These are phyloP conservation scores for Gossypium lobatum DNA, from an alignment of 441 rosid genomes.

Conservation along the genomic window DNA sequence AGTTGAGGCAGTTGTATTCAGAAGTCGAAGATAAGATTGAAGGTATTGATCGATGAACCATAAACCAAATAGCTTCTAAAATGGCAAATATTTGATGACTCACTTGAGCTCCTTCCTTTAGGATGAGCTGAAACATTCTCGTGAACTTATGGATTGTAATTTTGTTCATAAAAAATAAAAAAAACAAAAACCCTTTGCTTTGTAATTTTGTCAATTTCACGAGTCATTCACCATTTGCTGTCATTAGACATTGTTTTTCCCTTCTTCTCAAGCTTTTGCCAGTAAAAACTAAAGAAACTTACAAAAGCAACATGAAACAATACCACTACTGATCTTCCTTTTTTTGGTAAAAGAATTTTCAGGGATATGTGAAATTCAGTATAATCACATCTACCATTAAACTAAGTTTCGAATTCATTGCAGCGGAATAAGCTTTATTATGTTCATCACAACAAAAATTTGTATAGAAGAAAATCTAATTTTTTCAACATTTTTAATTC, in stretches of 20 bases:
- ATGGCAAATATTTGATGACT: constrained; percentile 14
- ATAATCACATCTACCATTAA: too few relatives aligned
- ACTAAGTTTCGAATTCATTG: too few relatives aligned
- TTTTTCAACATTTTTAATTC: too few relatives aligned
- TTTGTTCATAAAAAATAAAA: not conserved
- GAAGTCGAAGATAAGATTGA: constrained; percentile 98
- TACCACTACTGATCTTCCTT: not conserved
- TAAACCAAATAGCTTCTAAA: not conserved
- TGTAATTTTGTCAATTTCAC: not conserved
- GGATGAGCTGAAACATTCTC: constrained; percentile 5
- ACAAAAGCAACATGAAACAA: not conserved
- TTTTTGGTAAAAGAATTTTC: too few relatives aligned
- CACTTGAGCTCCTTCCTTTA: not conserved
- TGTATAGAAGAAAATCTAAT: too few relatives aligned
- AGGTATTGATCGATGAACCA: constrained; percentile 69
- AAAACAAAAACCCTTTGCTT: not conserved
- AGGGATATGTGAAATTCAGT: too few relatives aligned
- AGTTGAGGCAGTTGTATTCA: constrained; percentile 78
- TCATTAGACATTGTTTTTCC: not conserved
- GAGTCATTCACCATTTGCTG: not conserved
- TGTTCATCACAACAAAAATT: too few relatives aligned
- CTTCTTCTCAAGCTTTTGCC: not conserved
- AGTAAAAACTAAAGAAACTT: not conserved
- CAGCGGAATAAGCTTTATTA: too few relatives aligned
- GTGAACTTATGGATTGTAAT: constrained; percentile 1